Evolutionary conservation across 2,329 filamentous ascomycete species (phyloP).

Genomic region (Geosmithia morbida): DNA sequence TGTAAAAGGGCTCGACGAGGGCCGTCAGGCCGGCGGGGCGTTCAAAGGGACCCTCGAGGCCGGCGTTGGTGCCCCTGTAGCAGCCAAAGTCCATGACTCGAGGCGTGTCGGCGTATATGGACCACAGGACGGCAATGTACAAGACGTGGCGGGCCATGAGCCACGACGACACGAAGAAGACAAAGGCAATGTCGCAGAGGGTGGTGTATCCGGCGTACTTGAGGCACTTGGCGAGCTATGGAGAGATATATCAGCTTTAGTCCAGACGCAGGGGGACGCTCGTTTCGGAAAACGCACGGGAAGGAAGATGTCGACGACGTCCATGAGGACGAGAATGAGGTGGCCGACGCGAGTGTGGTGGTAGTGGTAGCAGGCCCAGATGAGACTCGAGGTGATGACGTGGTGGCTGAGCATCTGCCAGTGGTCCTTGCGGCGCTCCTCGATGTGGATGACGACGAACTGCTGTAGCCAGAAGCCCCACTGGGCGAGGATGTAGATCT

Average conservation of each 20-base stretch:
- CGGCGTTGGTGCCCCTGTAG: conserved; percentile 45
- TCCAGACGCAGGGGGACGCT: too few relatives aligned
- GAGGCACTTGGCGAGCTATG: conserved; percentile 74
- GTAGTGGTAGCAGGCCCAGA: conserved; percentile 74
- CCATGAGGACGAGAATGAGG: conserved; percentile 83
- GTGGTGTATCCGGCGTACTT: conserved; percentile 73
- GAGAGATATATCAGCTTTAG: background rate
- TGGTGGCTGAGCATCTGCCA: conserved; percentile 95
- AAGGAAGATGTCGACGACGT: conserved; percentile 78
- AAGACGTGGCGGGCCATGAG: conserved; percentile 68
- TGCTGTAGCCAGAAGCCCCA: conserved; percentile 92
- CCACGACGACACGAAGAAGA: conserved; percentile 76
- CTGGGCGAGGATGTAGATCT: conserved; percentile 82
- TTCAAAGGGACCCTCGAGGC: conserved; percentile 37
- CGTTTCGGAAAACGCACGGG: conserved; percentile 66
- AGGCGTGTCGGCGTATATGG: conserved; percentile 55
- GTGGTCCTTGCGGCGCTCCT: conserved; percentile 88
- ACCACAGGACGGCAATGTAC: conserved; percentile 71
- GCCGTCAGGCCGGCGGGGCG: conserved; percentile 41
- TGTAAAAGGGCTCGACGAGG: conserved; percentile 58
- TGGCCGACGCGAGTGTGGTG: conserved; percentile 79
- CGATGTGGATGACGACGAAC: conserved; percentile 85
- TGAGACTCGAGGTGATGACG: conserved; percentile 70
- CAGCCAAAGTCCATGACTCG: conserved; percentile 52
- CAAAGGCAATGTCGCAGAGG: conserved; percentile 72